Percentiles rank a stretch among this genome's conserved stretches.
These are phyloP conservation scores for Passiflora organensis DNA, from an alignment of 345 rosid species.

Conservation along the genomic window DNA sequence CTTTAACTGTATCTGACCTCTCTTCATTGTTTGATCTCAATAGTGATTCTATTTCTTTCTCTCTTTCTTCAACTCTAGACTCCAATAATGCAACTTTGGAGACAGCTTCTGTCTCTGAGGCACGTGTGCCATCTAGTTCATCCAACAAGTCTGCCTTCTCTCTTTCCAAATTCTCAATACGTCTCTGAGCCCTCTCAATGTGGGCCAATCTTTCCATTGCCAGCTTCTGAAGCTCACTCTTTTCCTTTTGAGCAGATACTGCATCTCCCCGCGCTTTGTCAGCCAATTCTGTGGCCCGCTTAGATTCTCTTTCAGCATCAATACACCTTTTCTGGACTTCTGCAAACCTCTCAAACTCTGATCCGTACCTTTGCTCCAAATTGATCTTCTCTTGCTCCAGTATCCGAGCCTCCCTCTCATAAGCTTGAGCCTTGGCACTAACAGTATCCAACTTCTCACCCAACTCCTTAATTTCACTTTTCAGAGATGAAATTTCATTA, in stretches of 20 bases:
- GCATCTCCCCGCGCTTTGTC: slow-evolving; percentile 86
- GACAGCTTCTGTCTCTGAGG: slow-evolving; percentile 64
- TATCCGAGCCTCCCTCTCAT: slow-evolving; percentile 70
- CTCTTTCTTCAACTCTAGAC: slow-evolving; percentile 87
- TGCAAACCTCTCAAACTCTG: slow-evolving; percentile 80
- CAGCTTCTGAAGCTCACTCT: slow-evolving; percentile 63
- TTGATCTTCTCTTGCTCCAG: slow-evolving; percentile 84
- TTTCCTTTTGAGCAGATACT: slow-evolving; percentile 71
- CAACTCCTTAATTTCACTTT: slow-evolving; percentile 50
- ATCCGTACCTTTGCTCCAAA: slow-evolving; percentile 69
- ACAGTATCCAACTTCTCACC: slow-evolving; percentile 61
- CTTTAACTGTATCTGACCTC: slow-evolving; percentile 73
- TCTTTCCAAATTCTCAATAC: slow-evolving; percentile 71
- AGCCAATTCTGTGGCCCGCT: slow-evolving; percentile 82
- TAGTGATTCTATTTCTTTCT: slow-evolving; percentile 83
- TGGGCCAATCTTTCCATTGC: slow-evolving; percentile 89
- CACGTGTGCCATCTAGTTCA: slow-evolving; percentile 52
- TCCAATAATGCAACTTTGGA: slow-evolving; percentile 65
- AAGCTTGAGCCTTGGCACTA: slow-evolving; percentile 62
- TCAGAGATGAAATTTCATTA: slow-evolving; percentile 55
- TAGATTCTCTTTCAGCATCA: slow-evolving; percentile 78
- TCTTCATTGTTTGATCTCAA: slow-evolving; percentile 70
- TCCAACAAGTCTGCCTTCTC: slow-evolving; percentile 56
- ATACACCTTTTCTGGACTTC: slow-evolving; percentile 78
- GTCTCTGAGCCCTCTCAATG: slow-evolving; percentile 79